phyloP scores from a whole-genome alignment of 768 basidiomycete species.

The Pleurotus cornucopiae region DNA sequence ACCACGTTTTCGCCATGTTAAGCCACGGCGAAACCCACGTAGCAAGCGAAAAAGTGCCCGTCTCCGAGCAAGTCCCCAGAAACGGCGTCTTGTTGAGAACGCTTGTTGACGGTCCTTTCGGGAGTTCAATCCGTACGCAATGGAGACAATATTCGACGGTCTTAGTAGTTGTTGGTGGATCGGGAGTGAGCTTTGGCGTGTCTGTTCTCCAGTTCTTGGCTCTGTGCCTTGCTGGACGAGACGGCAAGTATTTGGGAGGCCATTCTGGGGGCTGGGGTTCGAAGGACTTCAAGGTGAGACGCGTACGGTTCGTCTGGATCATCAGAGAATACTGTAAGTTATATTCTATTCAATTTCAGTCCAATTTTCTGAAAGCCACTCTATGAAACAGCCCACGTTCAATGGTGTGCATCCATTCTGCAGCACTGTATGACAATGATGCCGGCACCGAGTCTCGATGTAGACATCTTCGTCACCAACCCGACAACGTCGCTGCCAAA shows the following conservation, averaged over 20 bases:
- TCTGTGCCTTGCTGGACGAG: conserved; percentile 50
- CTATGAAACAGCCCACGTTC: conserved; percentile 52
- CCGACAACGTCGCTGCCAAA: conserved; percentile 10
- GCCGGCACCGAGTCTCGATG: conserved; percentile 42
- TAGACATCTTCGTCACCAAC: conserved; percentile 76
- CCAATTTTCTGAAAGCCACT: no score
- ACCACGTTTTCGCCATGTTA: conserved; percentile 38
- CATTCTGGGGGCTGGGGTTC: conserved; percentile 38
- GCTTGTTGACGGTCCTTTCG: conserved; percentile 67
- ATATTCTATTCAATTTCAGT: no score
- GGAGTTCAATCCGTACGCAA: conserved; percentile 52
- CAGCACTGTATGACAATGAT: conserved; percentile 59
- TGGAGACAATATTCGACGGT: conserved; percentile 61
- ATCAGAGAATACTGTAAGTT: conserved; percentile 69
- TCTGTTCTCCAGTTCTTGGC: conserved; percentile 63
- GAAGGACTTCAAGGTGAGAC: conserved; percentile 35
- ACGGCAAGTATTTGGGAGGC: conserved; percentile 46
- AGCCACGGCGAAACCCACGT: conserved; percentile 22
- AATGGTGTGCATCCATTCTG: conserved; percentile 69
- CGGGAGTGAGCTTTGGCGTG: conserved; percentile 70
- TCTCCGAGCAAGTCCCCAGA: conserved; percentile 27
- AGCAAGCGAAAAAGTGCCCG: conserved; percentile 24
- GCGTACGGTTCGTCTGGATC: conserved; percentile 76
- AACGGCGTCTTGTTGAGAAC: conserved; percentile 51
- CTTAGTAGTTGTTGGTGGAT: conserved; percentile 66